Conservation (phyloP, 2,329 filamentous ascomycete species). For the Botrytis deweyae region DNA sequence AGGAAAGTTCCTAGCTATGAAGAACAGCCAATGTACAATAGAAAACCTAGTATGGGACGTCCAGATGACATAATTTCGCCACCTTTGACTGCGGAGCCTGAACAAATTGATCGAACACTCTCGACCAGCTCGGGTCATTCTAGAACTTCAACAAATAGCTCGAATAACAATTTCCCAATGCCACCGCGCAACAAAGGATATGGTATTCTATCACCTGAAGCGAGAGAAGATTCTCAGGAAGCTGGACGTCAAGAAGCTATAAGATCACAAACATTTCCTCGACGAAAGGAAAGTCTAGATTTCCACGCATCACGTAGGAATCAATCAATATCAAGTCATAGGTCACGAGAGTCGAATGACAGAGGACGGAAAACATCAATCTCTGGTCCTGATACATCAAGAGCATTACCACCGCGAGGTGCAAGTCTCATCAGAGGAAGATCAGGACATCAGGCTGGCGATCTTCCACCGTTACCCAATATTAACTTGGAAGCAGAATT, state of each 20-base stretch:
- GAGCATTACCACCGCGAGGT: slow-evolving; percentile 37
- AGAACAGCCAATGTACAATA: slow-evolving; percentile 36
- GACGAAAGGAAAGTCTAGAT: slow-evolving; percentile 28
- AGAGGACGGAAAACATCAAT: slow-evolving; percentile 31
- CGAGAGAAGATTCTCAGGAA: slow-evolving; percentile 43
- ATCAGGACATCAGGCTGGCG: slow-evolving; percentile 27
- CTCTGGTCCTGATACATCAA: slow-evolving; percentile 35
- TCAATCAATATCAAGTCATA: neutral
- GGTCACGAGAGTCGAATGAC: slow-evolving; percentile 14
- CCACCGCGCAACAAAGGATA: slow-evolving; percentile 52
- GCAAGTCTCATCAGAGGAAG: slow-evolving; percentile 35
- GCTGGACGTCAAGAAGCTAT: slow-evolving; percentile 38
- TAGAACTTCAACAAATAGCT: slow-evolving; percentile 31
- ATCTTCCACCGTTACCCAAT: slow-evolving; percentile 34
- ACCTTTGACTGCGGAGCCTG: slow-evolving; percentile 19
- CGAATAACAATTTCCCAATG: slow-evolving; percentile 28
- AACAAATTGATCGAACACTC: slow-evolving; percentile 25
- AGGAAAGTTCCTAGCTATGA: slow-evolving; percentile 31
- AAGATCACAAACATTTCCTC: slow-evolving; percentile 39
- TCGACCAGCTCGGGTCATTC: slow-evolving; percentile 32
- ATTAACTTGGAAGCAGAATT: slow-evolving; percentile 61
- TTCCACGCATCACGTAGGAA: neutral
- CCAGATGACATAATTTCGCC: slow-evolving; percentile 25
- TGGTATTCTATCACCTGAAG: slow-evolving; percentile 50
- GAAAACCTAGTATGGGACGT: slow-evolving; percentile 30